Conservation (phyloP, 192 early-diverging fungal species). For the Helicostylum pulchrum region DNA sequence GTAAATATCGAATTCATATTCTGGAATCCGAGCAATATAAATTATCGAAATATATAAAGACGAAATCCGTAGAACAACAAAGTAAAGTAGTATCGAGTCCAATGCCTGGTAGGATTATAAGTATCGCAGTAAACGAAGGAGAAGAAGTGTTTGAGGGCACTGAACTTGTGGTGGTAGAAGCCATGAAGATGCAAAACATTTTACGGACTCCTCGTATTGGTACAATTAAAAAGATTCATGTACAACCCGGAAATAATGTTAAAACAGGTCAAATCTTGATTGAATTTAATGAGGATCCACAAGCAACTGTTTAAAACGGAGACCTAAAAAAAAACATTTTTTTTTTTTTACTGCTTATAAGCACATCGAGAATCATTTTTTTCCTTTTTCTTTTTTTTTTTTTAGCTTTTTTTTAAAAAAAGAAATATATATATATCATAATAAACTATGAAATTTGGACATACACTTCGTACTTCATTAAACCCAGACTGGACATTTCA, state of each 20-base stretch:
- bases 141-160: slow-evolving; percentile 74
- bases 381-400: slow-evolving; percentile 14
- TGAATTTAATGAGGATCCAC: slow-evolving; percentile 49
- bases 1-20: slow-evolving; percentile 76
- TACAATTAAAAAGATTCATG: slow-evolving; percentile 72
- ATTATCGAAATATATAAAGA: slow-evolving; percentile 68
- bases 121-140: slow-evolving; percentile 74
- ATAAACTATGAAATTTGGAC: slow-evolving; percentile 84
- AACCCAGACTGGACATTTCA: slow-evolving; percentile 87
- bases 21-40: slow-evolving; percentile 59
- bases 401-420: slow-evolving; percentile 9
- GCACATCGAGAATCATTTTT: too few relatives aligned
- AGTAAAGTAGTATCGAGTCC: slow-evolving; percentile 75
- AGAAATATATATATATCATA: neutral
- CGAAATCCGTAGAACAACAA: slow-evolving; percentile 69
- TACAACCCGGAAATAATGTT: slow-evolving; percentile 71
- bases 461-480: slow-evolving; percentile 73
- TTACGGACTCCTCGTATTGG: slow-evolving; percentile 75
- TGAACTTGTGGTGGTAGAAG: slow-evolving; percentile 87
- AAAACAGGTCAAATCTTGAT: slow-evolving; percentile 75
- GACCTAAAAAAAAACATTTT: neutral
- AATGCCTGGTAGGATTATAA: slow-evolving; percentile 91
- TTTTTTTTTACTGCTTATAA: slow-evolving; percentile 10
- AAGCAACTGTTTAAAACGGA: neutral
- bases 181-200: slow-evolving; percentile 99